phyloP scores from a whole-genome alignment of 306 rosid genomes.

The Glycine latifolia region DNA sequence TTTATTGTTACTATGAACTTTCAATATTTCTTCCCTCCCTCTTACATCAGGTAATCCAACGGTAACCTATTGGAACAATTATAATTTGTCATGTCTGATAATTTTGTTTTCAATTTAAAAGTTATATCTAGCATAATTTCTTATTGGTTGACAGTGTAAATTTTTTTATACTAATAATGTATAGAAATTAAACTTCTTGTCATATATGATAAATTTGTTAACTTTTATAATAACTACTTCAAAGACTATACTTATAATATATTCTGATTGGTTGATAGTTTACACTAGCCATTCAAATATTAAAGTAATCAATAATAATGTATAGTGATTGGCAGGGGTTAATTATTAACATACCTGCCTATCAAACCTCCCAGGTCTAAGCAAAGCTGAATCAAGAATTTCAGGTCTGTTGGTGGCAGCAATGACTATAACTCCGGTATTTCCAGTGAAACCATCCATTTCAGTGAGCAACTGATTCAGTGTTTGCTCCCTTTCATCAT shows the following conservation, averaged over 20 bases:
- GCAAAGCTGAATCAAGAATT: conserved; percentile 82
- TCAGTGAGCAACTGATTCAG: conserved; percentile 81
- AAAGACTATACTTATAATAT: too few species aligned
- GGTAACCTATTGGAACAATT: conserved; percentile 54
- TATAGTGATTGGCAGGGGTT: not conserved
- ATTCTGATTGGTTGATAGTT: too few species aligned
- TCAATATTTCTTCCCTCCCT: conserved; percentile 80
- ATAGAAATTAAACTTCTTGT: not conserved
- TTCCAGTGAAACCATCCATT: conserved; percentile 81
- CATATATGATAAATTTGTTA: not conserved
- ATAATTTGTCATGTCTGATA: not conserved
- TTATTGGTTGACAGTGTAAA: too few species aligned
- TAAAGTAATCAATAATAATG: not conserved
- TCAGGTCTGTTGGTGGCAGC: conserved; percentile 85
- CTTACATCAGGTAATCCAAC: conserved; percentile 76
- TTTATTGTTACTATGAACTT: conserved; percentile 81
- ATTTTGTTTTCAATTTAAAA: too few species aligned
- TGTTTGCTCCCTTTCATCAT: conserved; percentile 85
- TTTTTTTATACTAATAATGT: not conserved
- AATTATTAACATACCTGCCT: conserved; percentile 60
- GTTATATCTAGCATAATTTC: not conserved
- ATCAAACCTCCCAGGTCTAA: conserved; percentile 81
- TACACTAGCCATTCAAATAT: too few species aligned
- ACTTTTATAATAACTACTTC: too few species aligned
- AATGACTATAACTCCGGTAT: conserved; percentile 75